Conservation (phyloP, 805 yeast genomes). For the Ogataea wickerhamii region DNA sequence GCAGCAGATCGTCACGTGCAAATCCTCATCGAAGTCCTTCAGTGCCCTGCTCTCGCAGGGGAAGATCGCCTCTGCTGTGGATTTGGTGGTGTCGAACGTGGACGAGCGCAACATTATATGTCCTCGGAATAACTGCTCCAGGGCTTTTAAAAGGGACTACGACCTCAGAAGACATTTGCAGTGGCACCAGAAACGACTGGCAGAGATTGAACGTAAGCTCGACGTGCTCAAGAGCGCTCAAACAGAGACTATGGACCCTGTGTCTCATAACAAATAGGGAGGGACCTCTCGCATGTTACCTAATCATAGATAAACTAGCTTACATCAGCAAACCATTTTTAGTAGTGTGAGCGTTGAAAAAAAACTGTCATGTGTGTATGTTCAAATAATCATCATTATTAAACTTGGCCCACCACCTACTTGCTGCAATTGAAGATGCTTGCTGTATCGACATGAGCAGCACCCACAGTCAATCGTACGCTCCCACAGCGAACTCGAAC, state of each 20-base stretch:
- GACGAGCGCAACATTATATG: slow-evolving; percentile 40
- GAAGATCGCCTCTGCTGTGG: slow-evolving; percentile 36
- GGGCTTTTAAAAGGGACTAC: slow-evolving; percentile 48
- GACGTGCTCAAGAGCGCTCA: no score
- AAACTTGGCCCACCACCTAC: no score
- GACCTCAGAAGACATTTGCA: slow-evolving; percentile 48
- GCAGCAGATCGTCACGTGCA: slow-evolving; percentile 4
- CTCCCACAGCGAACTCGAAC: slow-evolving; percentile 20
- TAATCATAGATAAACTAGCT: no score
- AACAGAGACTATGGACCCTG: no score
- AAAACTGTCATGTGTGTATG: neutral
- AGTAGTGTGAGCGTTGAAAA: no score
- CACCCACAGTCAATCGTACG: slow-evolving; percentile 14
- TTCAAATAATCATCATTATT: no score
- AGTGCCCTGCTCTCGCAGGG: slow-evolving; percentile 42
- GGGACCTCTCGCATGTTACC: no score
- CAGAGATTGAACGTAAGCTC: no score
- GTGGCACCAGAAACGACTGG: slow-evolving; percentile 50
- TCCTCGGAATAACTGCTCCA: slow-evolving; percentile 46
- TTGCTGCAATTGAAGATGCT: no score
- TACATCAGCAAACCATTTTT: no score
- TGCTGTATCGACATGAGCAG: no score
- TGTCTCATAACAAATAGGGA: no score
- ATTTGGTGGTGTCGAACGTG: slow-evolving; percentile 37
- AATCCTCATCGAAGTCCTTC: slow-evolving; percentile 12